Conservation (phyloP, 495 filamentous ascomycete genomes). For the Filosporella fistucella region DNA sequence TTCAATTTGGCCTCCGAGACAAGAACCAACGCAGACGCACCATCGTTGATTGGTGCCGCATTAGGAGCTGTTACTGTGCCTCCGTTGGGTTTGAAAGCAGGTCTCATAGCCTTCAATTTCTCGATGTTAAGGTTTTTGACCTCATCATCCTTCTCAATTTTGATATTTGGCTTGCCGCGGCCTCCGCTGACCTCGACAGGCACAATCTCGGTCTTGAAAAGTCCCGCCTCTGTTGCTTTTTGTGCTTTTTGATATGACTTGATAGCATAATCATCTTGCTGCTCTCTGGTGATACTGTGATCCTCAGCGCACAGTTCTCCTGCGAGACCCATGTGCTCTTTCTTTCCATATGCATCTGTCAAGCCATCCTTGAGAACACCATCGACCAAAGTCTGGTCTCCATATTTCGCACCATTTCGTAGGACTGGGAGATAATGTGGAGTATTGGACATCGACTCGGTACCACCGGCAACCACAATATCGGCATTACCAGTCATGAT, state of each 20-base stretch:
- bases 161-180: conserved; percentile 81
- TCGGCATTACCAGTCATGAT: conserved; percentile 93
- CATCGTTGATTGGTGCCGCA: conserved; percentile 92
- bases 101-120: conserved; percentile 79
- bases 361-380: conserved; percentile 90
- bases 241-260: conserved; percentile 87
- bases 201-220: conserved; percentile 81
- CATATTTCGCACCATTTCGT: conserved; percentile 84
- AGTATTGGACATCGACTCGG: conserved; percentile 96
- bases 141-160: conserved; percentile 85
- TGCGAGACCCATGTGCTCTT: conserved; percentile 90
- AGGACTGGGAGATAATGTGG: conserved; percentile 92
- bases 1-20: conserved; percentile 87
- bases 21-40: conserved; percentile 83
- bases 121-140: conserved; percentile 95
- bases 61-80: conserved; percentile 98
- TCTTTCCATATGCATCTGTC: conserved; percentile 82
- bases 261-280: conserved; percentile 93
- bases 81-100: conserved; percentile 75
- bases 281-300: conserved; percentile 71
- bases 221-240: conserved; percentile 69
- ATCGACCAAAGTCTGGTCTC: conserved; percentile 79
- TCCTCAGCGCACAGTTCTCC: conserved; percentile 90
- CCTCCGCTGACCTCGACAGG: conserved; percentile 84
- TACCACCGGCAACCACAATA: conserved; percentile 85